A percentile compares a stretch with the other conserved stretches of the same genome.
phyloP scores from a whole-genome alignment of 176 grass and related monocot species.

The Triticum dicoccoides region DNA sequence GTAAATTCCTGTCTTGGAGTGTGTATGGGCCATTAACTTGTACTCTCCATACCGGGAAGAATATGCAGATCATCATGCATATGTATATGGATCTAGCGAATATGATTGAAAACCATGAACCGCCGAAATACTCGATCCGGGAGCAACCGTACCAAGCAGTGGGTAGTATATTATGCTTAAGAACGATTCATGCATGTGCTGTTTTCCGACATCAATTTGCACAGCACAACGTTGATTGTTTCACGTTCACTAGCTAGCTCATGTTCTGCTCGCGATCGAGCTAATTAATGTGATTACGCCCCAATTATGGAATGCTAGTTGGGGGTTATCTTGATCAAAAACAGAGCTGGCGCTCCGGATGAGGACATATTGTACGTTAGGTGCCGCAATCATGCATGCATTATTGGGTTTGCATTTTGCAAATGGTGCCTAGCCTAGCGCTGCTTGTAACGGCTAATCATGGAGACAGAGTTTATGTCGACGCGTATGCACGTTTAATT shows the following conservation, averaged over 20 bases:
- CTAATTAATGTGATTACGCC: not conserved
- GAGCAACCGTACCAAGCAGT: not conserved
- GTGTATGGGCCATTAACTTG: too few relatives aligned
- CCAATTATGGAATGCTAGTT: not conserved
- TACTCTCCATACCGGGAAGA: too few relatives aligned
- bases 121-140: not conserved
- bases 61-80: too few relatives aligned
- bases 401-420: conserved; percentile 13
- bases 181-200: not conserved
- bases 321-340: not conserved
- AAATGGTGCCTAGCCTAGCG: not conserved
- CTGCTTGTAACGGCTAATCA: not conserved
- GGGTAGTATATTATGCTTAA: not conserved
- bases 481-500: not conserved
- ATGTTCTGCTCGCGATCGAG: not conserved
- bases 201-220: not conserved
- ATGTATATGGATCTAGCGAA: too few relatives aligned
- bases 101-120: too few relatives aligned
- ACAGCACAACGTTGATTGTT: not conserved
- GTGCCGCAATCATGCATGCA: conserved; percentile 20
- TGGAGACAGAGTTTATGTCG: not conserved
- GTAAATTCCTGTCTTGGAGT: too few relatives aligned
- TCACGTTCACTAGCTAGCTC: not conserved
- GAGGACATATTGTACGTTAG: conserved; percentile 23
- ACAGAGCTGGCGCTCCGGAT: not conserved